Percentiles rank a stretch among this genome's conserved stretches.
Evolutionary conservation across 371 early-diverging fungal genomes (phyloP).

Genomic region (Zopfochytrium polystomum): DNA sequence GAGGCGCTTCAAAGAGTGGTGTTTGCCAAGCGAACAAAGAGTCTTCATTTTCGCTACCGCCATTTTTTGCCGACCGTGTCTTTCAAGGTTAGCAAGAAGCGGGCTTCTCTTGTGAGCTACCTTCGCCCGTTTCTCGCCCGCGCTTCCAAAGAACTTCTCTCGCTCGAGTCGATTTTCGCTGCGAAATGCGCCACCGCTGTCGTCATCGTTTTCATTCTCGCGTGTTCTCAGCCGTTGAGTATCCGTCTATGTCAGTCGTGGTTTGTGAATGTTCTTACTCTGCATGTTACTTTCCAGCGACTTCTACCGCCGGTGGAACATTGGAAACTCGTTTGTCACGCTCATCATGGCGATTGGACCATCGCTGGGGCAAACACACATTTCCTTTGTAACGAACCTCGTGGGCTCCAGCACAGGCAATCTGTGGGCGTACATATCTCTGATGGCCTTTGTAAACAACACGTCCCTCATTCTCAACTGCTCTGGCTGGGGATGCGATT

Average conservation of each 20-base stretch:
- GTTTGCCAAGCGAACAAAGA: neutral
- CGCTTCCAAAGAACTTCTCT: conserved; percentile 15
- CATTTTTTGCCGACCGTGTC: neutral
- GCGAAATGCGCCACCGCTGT: conserved; percentile 22
- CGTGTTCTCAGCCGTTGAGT: conserved; percentile 13
- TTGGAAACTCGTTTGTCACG: conserved; percentile 17
- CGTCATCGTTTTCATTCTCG: conserved; percentile 14
- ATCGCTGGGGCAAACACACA: conserved; percentile 24
- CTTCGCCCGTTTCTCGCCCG: conserved; percentile 1
- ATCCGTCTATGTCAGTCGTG: conserved; percentile 3
- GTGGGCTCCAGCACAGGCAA: conserved; percentile 18
- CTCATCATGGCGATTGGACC: conserved; percentile 26
- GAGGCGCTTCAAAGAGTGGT: neutral
- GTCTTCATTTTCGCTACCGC: conserved; percentile 1
- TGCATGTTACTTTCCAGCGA: neutral
- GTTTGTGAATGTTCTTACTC: neutral
- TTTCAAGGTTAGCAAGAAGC: neutral
- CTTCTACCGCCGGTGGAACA: conserved; percentile 20
- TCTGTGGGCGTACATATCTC: conserved; percentile 13
- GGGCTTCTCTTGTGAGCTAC: neutral
- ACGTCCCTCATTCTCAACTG: neutral
- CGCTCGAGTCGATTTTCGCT: conserved; percentile 22
- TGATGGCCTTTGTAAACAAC: neutral
- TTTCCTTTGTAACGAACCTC: conserved; percentile 20
- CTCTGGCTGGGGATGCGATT: neutral